Conservation (phyloP, 169 alveolate genomes). For the Cyclospora cayetanensis region DNA sequence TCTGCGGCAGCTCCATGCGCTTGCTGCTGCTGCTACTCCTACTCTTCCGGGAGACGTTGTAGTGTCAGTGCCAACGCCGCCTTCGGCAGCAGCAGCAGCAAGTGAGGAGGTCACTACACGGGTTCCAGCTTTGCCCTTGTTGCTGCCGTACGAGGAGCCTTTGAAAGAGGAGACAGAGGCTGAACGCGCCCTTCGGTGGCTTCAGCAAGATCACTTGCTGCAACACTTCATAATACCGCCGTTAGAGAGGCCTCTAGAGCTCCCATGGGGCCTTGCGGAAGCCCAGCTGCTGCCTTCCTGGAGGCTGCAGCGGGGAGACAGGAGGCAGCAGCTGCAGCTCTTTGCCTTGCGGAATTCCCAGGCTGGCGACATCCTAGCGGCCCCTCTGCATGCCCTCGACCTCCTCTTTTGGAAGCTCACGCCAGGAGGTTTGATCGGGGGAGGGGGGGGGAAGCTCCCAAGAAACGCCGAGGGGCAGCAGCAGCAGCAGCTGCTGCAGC, state of each 20-base stretch:
- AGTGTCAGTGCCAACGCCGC: not conserved
- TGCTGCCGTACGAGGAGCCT: slow-evolving; percentile 38
- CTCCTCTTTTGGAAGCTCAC: slow-evolving; percentile 18
- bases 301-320: slow-evolving; percentile 65
- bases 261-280: slow-evolving; percentile 64
- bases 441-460: not conserved
- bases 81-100: slow-evolving; percentile 21
- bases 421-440: not conserved
- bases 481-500: not conserved
- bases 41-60: not conserved
- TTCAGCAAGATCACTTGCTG: slow-evolving; percentile 37
- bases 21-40: not conserved
- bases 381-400: slow-evolving; percentile 67
- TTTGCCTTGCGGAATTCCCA: slow-evolving; percentile 22
- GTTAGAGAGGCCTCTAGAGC: slow-evolving; percentile 60
- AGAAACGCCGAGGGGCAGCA: not conserved
- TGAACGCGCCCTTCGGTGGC: slow-evolving; percentile 20
- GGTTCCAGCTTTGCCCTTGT: not conserved
- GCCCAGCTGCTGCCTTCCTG: slow-evolving; percentile 61
- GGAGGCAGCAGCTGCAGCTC: slow-evolving; percentile 58
- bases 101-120: not conserved
- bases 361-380: slow-evolving; percentile 52
- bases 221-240: slow-evolving; percentile 64
- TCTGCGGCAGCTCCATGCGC: slow-evolving; percentile 12
- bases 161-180: not conserved